Percentiles rank a stretch among this genome's conserved stretches.
phyloP scores from a whole-genome alignment of 352 stramenopile genomes.

The Phytophthora megakarya region DNA sequence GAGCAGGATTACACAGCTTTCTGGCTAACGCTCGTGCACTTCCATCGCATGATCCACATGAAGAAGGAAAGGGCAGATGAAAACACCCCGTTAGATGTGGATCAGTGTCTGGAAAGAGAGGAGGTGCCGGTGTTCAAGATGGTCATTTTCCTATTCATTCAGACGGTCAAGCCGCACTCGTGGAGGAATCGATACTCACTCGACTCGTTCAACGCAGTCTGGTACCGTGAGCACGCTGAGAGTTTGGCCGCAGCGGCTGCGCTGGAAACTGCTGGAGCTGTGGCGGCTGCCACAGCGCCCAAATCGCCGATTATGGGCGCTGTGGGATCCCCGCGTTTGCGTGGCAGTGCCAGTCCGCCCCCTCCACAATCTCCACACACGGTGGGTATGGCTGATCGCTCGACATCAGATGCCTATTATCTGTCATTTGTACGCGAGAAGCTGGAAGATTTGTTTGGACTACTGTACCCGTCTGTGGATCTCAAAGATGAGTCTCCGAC shows the following conservation, averaged over 20 bases:
- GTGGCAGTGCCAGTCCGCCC: conserved; percentile 63
- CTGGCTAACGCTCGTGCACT: conserved; percentile 79
- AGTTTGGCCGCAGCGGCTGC: conserved; percentile 46
- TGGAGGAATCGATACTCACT: conserved; percentile 77
- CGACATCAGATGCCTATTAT: conserved; percentile 81
- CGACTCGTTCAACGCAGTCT: conserved; percentile 80
- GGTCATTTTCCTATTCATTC: conserved; percentile 78
- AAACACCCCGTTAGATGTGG: conserved; percentile 45
- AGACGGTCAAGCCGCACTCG: conserved; percentile 80
- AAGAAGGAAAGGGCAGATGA: conserved; percentile 32
- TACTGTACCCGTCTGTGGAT: conserved; percentile 67
- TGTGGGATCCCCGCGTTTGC: conserved; percentile 54
- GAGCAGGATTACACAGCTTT: conserved; percentile 85
- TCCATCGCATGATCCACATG: conserved; percentile 72
- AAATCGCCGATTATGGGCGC: conserved; percentile 39
- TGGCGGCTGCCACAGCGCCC: conserved; percentile 21
- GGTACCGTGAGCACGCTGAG: conserved; percentile 71
- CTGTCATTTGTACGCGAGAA: conserved; percentile 81
- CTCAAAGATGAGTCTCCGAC: conserved; percentile 57
- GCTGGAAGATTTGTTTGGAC: conserved; percentile 71
- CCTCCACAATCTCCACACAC: conserved; percentile 75
- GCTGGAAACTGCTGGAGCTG: conserved; percentile 29
- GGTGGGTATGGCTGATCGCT: conserved; percentile 78
- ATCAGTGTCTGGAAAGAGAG: conserved; percentile 57
- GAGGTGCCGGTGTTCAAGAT: conserved; percentile 79